Base-by-base conservation (phyloP, 176 grass and related monocot species). In the Oryza rufipogon region DNA sequence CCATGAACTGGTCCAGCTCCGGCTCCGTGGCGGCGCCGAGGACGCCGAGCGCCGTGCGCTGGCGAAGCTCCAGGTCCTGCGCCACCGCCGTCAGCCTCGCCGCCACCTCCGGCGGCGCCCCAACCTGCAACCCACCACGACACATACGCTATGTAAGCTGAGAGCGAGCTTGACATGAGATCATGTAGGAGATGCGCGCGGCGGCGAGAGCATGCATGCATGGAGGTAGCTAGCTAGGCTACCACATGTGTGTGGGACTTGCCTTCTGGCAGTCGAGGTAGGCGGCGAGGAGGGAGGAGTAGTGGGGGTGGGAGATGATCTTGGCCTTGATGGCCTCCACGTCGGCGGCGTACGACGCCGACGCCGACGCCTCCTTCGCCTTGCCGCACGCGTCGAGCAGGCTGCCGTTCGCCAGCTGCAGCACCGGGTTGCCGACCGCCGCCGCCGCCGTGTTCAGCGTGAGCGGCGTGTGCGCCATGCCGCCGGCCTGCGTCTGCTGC, bases 201-300 rank as follows among this genome's bases (percentile, higher is more conserved):
- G 15, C 49, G 49, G 49, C 49, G 47, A 49, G 47, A 0, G 49
- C 49, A 52, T 52, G 49, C 67, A 28, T 75, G 76, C 65, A 81
- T 72, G n/a, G 70, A 16, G 13, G 3, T 49, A 14, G 47, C 30
- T 32, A 32, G 11, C 5, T 3, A 5, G 5, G 16, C 52, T 45
- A 77, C 54, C 66, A 72, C 20, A 13, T 16, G 30, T 32, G 30
- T 32, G 38, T 19, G 4, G 39, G 39, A 9, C 88, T 82, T 91
- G 87, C 96, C 96, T 99, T 96, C 84, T 99, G 93, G 86, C 96
- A 99, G 84, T 99, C 96, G 74, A 99, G 92, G 81, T 96, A 99
- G 42, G 96, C 96, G 44, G 93, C 88, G 60, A 99, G 96, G 61
- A 99, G 93, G 66, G 89, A 96, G 78, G 80, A 94, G 73, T 99